phyloP scores from a whole-genome alignment of 257 asterid species.

The Penstemon barbatus region DNA sequence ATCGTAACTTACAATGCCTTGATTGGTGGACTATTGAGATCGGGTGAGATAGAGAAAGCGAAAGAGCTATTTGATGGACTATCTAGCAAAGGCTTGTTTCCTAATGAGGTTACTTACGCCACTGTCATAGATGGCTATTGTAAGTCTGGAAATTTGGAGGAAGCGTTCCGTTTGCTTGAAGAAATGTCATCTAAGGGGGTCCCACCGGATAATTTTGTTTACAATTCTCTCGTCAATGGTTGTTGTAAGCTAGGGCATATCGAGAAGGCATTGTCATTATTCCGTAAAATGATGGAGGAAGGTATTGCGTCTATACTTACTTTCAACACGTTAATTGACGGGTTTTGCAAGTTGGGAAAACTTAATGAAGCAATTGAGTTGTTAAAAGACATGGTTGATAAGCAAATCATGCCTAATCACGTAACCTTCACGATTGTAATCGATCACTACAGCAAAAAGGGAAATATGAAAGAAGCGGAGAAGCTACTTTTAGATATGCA shows the following conservation, averaged over 20 bases:
- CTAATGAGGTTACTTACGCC: conserved; percentile 71
- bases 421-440: conserved; percentile 73
- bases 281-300: conserved; percentile 51
- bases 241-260: conserved; percentile 73
- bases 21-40: conserved; percentile 70
- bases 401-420: conserved; percentile 62
- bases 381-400: conserved; percentile 60
- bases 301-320: conserved; percentile 61
- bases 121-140: conserved; percentile 79
- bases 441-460: conserved; percentile 59
- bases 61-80: conserved; percentile 63
- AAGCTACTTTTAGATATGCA: conserved; percentile 64
- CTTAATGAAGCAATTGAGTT: conserved; percentile 60
- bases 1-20: conserved; percentile 80
- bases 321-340: conserved; percentile 70
- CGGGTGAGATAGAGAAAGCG: conserved; percentile 61
- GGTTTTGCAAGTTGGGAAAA: conserved; percentile 68
- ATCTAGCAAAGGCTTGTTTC: conserved; percentile 51
- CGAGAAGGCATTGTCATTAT: conserved; percentile 61
- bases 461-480: conserved; percentile 66
- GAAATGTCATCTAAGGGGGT: conserved; percentile 64
- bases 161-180: conserved; percentile 60
- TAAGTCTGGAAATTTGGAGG: conserved; percentile 58
- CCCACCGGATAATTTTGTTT: conserved; percentile 65
- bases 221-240: conserved; percentile 70